phyloP scores from a whole-genome alignment of 1,139 yeast genomes.

The Saccharomyces hybrid region DNA sequence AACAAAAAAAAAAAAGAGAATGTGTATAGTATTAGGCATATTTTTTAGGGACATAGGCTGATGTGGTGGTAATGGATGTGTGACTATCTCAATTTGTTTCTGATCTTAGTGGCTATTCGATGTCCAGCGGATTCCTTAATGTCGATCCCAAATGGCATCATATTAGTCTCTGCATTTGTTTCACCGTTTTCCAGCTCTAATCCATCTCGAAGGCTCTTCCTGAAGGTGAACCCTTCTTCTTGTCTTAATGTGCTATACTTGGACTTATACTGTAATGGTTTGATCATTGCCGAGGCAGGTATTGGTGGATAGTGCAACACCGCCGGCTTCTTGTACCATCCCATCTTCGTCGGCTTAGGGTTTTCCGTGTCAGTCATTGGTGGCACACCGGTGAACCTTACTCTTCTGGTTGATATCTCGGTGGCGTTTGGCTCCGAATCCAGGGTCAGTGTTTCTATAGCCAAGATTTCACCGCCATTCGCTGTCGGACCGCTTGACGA shows the following conservation, averaged over 20 bases:
- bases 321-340: constrained; percentile 34
- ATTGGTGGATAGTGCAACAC: constrained; percentile 32
- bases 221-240: constrained; percentile 30
- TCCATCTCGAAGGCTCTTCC: constrained; percentile 24
- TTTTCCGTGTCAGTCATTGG: constrained; percentile 29
- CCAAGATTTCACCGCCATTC: not conserved
- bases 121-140: constrained; percentile 14
- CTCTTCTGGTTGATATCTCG: constrained; percentile 19
- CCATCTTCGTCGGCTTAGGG: constrained; percentile 28
- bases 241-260: constrained; percentile 17
- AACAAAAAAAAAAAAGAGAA: not conserved
- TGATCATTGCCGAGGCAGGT: constrained; percentile 15
- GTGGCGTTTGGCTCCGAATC: not conserved
- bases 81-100: constrained; percentile 24
- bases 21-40: not conserved
- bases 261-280: not conserved
- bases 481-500: not conserved
- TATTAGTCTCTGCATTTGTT: constrained; percentile 7
- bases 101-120: constrained; percentile 22
- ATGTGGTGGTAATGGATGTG: not conserved
- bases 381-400: constrained; percentile 32
- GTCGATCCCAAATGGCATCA: constrained; percentile 13
- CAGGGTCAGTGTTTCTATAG: not conserved
- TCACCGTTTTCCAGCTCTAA: constrained; percentile 9
- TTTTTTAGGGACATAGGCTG: not conserved